Conservation (phyloP, 2,329 filamentous ascomycete genomes). For the Periglandula ipomoeae region DNA sequence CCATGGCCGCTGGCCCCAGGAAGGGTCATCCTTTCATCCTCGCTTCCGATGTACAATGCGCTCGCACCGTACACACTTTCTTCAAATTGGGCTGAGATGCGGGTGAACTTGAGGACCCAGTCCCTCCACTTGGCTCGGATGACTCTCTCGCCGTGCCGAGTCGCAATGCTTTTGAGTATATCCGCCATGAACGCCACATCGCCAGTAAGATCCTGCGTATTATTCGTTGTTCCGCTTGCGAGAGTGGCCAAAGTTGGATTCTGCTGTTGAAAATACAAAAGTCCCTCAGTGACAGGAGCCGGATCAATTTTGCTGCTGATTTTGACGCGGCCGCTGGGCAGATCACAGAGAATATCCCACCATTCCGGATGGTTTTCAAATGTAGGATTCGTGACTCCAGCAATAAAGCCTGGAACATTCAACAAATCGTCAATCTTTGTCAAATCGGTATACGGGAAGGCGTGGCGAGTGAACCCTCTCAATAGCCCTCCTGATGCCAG, state of each 20-base stretch:
- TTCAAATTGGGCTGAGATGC: conserved; percentile 88
- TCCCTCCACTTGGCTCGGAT: conserved; percentile 88
- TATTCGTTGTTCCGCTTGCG: conserved; percentile 31
- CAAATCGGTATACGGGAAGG: conserved; percentile 95
- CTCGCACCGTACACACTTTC: conserved; percentile 92
- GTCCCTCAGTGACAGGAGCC: conserved; percentile 73
- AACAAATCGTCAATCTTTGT: conserved; percentile 96
- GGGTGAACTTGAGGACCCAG: conserved; percentile 90
- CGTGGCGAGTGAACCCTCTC: conserved; percentile 87
- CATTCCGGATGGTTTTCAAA: conserved; percentile 93
- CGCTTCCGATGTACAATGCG: conserved; percentile 74
- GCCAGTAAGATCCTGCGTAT: conserved; percentile 62
- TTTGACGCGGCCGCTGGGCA: conserved; percentile 86
- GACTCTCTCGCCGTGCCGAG: conserved; percentile 80
- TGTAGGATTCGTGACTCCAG: conserved; percentile 92
- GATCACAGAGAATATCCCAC: conserved; percentile 95
- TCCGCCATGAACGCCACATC: conserved; percentile 85
- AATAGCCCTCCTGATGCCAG: conserved; percentile 87
- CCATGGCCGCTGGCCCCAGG: conserved; percentile 69
- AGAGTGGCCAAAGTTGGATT: conserved; percentile 48
- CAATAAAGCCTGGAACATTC: conserved; percentile 94
- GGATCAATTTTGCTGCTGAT: conserved; percentile 83
- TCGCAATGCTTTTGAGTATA: conserved; percentile 72
- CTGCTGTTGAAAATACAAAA: conserved; percentile 80
- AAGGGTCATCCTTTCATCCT: conserved; percentile 53